A percentile compares a stretch with the other conserved stretches of the same genome.
Evolutionary conservation across 2,329 filamentous ascomycete species (phyloP).

Genomic region (Ceratocystiopsis brevicomis): DNA sequence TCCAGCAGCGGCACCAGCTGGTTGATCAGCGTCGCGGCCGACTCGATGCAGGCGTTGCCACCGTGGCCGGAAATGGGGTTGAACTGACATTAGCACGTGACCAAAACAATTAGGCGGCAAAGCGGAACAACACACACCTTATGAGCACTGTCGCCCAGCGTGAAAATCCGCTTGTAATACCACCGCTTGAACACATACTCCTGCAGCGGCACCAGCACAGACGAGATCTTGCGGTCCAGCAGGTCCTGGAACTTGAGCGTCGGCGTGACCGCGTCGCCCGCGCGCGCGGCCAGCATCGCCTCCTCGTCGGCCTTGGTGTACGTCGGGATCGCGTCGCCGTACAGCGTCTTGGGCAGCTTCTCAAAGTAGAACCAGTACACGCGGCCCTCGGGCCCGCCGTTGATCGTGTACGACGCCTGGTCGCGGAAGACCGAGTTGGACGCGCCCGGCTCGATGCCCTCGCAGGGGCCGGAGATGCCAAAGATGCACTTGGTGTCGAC

Average conservation of each 20-base stretch:
- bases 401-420: conserved; percentile 5
- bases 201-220: conserved; percentile 16
- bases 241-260: conserved; percentile 7
- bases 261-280: conserved; percentile 3
- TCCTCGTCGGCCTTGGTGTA: conserved; percentile 8
- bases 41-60: conserved; percentile 13
- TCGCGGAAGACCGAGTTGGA: conserved; percentile 1
- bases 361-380: conserved; percentile 10
- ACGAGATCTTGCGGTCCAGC: conserved; percentile 5
- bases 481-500: conserved; percentile 8
- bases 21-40: conserved; percentile 10
- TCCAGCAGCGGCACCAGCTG: conserved; percentile 1
- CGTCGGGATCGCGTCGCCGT: conserved; percentile 6
- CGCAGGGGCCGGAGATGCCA: conserved; percentile 8
- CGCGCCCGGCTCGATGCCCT: conserved; percentile 1
- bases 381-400: conserved; percentile 7
- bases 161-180: conserved; percentile 15
- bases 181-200: conserved; percentile 18
- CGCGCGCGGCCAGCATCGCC: conserved; percentile 1
- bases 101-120: not conserved
- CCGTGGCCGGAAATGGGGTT: conserved; percentile 12
- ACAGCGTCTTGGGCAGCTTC: conserved; percentile 2
- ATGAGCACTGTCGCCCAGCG: conserved; percentile 17
- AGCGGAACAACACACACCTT: conserved; percentile 12
- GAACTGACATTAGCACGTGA: conserved; percentile 4